A percentile compares a stretch with the other conserved stretches of the same genome.
These are phyloP conservation scores for Prosopis cineraria DNA, from an alignment of 306 rosid species.

Conservation along the genomic window DNA sequence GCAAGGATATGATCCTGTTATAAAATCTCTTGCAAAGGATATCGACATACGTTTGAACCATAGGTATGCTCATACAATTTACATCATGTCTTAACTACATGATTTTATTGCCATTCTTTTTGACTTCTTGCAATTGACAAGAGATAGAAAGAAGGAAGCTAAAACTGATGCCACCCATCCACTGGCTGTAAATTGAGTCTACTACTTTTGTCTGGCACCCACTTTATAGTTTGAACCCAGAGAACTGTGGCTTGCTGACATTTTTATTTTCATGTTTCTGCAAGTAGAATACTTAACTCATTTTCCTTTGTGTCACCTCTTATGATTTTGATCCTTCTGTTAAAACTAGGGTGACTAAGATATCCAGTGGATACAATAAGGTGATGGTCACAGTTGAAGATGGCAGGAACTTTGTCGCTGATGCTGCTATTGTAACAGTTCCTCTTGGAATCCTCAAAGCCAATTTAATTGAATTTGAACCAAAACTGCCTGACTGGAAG, in stretches of 20 bases:
- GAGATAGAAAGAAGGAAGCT: not conserved
- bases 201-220: not conserved
- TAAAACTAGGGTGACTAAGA: slow-evolving; percentile 49
- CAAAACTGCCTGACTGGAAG: slow-evolving; percentile 74
- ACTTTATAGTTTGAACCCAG: not conserved
- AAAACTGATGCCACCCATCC: not conserved
- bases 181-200: not conserved
- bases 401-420: slow-evolving; percentile 61
- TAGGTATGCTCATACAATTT: slow-evolving; percentile 49
- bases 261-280: not conserved
- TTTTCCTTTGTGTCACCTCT: not conserved
- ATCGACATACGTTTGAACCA: slow-evolving; percentile 65
- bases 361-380: slow-evolving; percentile 56
- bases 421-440: slow-evolving; percentile 57
- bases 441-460: slow-evolving; percentile 78
- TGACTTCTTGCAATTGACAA: not conserved
- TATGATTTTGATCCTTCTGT: slow-evolving; percentile 30
- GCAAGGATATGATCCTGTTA: slow-evolving; percentile 72
- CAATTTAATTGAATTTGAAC: slow-evolving; percentile 66
- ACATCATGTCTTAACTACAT: slow-evolving; percentile 6
- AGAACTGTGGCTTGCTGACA: not conserved
- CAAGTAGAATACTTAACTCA: not conserved
- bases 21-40: slow-evolving; percentile 71
- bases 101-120: slow-evolving; percentile 10
- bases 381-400: slow-evolving; percentile 65